Base-by-base conservation (phyloP, 352 stramenopile species). In the Pythium aristosporum region DNA sequence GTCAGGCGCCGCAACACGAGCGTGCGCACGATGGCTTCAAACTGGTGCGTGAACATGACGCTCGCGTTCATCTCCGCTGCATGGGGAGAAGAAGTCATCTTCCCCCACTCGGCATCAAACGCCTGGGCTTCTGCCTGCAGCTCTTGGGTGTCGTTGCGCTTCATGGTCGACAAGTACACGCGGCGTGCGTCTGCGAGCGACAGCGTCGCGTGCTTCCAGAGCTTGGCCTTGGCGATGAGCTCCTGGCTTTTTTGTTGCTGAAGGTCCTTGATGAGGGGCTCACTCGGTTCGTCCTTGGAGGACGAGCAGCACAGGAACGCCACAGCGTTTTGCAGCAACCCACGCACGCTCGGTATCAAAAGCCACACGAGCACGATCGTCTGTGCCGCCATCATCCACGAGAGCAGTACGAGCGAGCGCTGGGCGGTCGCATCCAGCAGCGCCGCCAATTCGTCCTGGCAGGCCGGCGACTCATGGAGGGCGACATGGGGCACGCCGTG, bases 11-110 rank as follows among this genome's bases (percentile, higher is more conserved):
- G 71, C n/a, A 91, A 55, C 21, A 88, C 61, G 0, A 91, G 65
- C 18, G 73, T 71, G 1, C 82, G 82, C 9, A 85, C 72, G 46
- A 91, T 87, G 21, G 82, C 74, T 23, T 85, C 69, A 43, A 89
- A 89, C 61, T 89, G 77, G 43, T 71, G 71, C 52, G 74, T 44
- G 30, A 77, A 66, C 21, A 81, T 57, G 34, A 70, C n/a, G 25
- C 43, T 60, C 25, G 9, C 25, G 11, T 10, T 11, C 0, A 12
- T 11, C 23, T 11, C 8, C 2, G 47, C 61, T 12, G 44, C 52
- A 21, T 21, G 37, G 15, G n/a, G n/a, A n/a, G 63, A 44, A 20
- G 61, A 47, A 15, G 59, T 68, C 61, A 75, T 74, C 8, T 42
- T 39, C 3, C 39, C 37, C 69, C 69, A 79, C 46, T 75, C 62